Percentiles rank a stretch among this genome's conserved stretches.
phyloP scores from a whole-genome alignment of 208 protist genomes.

The Vickermania ingenoplastis region DNA sequence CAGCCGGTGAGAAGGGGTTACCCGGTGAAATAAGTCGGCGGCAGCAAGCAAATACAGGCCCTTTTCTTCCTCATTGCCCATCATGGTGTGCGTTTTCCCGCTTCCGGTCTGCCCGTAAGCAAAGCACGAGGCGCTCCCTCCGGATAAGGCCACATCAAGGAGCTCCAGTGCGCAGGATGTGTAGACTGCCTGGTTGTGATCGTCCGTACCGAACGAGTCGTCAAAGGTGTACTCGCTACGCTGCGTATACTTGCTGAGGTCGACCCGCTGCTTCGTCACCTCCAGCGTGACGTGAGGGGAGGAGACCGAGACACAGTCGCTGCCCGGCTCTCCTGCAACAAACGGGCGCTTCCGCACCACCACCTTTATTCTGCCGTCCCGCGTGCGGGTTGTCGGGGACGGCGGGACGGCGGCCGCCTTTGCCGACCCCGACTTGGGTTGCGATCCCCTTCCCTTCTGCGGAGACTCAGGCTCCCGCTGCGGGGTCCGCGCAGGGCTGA shows the following conservation, averaged over 20 bases:
- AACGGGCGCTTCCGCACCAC: constrained; percentile 85
- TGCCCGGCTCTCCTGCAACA: constrained; percentile 22
- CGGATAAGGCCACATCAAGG: constrained; percentile 77
- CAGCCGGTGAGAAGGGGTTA: constrained; percentile 31
- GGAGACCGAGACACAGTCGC: constrained; percentile 42
- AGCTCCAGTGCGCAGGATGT: constrained; percentile 58
- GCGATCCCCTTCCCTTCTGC: no score
- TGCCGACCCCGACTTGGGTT: neutral
- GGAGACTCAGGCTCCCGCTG: neutral
- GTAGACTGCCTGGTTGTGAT: constrained; percentile 85
- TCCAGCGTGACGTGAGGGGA: constrained; percentile 33
- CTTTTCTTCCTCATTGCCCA: constrained; percentile 34
- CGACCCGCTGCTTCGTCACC: constrained; percentile 83
- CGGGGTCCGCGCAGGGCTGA: neutral
- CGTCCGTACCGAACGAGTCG: constrained; percentile 70
- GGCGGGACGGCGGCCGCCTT: neutral
- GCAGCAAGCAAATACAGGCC: constrained; percentile 91
- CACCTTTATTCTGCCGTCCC: constrained; percentile 68
- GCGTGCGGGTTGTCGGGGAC: constrained; percentile 8
- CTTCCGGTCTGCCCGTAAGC: constrained; percentile 90
- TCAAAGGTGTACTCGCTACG: constrained; percentile 93
- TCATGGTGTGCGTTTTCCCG: constrained; percentile 69
- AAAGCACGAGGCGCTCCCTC: constrained; percentile 92
- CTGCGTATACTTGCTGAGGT: constrained; percentile 93
- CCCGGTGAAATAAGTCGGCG: constrained; percentile 76